Percentiles rank a stretch among this genome's conserved stretches.
phyloP scores from a whole-genome alignment of 139 green algal species.

The Pseudopediastrum boryanum region DNA sequence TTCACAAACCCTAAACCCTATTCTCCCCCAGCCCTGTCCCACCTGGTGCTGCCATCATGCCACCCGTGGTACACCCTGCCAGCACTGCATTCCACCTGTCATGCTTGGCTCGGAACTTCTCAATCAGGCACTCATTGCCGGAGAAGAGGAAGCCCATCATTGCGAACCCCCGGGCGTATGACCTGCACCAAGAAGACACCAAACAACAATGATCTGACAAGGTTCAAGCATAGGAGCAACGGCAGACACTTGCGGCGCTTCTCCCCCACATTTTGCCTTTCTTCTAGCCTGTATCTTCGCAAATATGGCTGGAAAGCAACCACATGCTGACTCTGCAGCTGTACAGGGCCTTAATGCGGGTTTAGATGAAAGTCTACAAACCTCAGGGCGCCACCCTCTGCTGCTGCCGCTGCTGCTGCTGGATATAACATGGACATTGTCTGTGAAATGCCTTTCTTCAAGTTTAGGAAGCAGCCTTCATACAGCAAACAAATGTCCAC shows the following conservation, averaged over 20 bases:
- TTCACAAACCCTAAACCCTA: not conserved
- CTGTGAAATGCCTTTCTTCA: too few species aligned
- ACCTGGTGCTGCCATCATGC: conserved; percentile 71
- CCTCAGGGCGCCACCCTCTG: too few species aligned
- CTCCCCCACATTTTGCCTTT: too few species aligned
- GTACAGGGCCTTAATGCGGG: not conserved
- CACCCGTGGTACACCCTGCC: conserved; percentile 91
- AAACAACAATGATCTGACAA: not conserved
- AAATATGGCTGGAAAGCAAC: not conserved
- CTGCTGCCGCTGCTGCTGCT: too few species aligned
- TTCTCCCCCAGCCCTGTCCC: not conserved
- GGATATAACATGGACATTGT: too few species aligned
- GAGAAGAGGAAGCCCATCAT: conserved; percentile 90
- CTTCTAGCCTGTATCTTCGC: not conserved
- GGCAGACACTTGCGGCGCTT: not conserved
- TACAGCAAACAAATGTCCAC: too few species aligned
- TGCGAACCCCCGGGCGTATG: conserved; percentile 93
- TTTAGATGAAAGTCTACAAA: too few species aligned
- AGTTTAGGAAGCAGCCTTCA: too few species aligned
- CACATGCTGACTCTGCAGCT: not conserved
- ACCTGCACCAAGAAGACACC: too few species aligned
- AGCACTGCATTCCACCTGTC: conserved; percentile 89
- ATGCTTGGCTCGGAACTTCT: conserved; percentile 90
- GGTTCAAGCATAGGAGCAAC: not conserved
- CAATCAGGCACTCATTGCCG: conserved; percentile 93